A percentile compares a stretch with the other conserved stretches of the same genome.
phyloP scores from a whole-genome alignment of 2,329 filamentous ascomycete genomes.

The Leptographium procerum region DNA sequence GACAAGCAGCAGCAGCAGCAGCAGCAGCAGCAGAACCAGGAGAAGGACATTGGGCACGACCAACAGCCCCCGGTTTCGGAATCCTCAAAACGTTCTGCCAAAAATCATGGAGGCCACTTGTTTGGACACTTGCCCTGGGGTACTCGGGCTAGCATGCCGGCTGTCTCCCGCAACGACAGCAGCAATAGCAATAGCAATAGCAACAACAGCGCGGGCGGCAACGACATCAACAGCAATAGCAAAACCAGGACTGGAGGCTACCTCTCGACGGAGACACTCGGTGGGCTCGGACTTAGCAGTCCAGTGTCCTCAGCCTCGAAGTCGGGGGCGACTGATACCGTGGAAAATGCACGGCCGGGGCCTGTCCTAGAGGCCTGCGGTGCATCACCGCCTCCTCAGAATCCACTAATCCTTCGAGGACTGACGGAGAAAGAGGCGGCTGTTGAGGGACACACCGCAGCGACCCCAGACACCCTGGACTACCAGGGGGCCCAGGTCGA shows the following conservation, averaged over 20 bases:
- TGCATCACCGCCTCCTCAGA: neutral
- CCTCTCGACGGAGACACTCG: neutral
- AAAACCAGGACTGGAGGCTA: no score
- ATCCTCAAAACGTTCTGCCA: slow-evolving; percentile 7
- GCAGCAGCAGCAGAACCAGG: slow-evolving; percentile 1
- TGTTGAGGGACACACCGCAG: neutral
- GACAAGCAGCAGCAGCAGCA: slow-evolving; percentile 2
- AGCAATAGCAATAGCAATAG: neutral
- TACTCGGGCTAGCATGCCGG: neutral
- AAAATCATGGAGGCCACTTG: slow-evolving; percentile 7
- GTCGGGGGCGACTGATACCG: slow-evolving; percentile 29
- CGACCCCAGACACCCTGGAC: neutral
- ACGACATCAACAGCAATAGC: neutral
- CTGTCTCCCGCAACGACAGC: neutral
- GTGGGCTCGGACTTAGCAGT: no score
- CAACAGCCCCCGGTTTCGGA: neutral
- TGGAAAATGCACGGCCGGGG: slow-evolving; percentile 44
- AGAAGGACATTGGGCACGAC: slow-evolving; percentile 1
- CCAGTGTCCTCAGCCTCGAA: slow-evolving; percentile 5
- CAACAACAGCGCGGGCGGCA: neutral
- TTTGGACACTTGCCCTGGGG: neutral
- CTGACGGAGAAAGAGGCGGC: neutral
- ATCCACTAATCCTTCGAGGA: neutral
- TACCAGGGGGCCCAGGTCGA: neutral
- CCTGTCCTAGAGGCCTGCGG: slow-evolving; percentile 36